These are phyloP conservation scores for Ceratobasidium sp. DNA, from an alignment of 1,284 basidiomycete genomes.

Conservation along the genomic window DNA sequence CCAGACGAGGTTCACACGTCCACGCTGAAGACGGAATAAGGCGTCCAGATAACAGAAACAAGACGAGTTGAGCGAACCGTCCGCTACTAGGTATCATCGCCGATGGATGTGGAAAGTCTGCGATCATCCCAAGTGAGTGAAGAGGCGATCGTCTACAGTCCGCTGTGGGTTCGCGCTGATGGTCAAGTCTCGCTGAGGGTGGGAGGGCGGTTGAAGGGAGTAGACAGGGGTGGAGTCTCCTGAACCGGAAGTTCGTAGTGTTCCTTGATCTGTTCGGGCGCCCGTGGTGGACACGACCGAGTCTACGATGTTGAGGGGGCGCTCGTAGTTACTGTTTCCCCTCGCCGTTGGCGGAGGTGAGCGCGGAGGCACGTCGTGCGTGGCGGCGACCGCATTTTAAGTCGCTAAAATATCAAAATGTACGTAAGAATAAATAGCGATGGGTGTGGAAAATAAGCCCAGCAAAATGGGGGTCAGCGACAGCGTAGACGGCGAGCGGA, in stretches of 20 bases:
- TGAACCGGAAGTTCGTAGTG: conserved; percentile 12
- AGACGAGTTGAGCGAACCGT: background rate
- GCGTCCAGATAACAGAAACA: background rate
- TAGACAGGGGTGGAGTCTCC: background rate
- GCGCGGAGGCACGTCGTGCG: conserved; percentile 9
- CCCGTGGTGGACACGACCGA: conserved; percentile 23
- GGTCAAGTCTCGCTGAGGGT: conserved; percentile 28
- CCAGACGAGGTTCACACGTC: background rate
- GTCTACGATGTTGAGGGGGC: conserved; percentile 23
- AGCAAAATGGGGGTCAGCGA: background rate
- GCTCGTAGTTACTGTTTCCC: background rate
- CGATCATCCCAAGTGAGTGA: conserved; percentile 10
- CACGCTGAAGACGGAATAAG: background rate
- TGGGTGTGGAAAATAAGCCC: background rate
- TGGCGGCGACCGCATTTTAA: conserved; percentile 1
- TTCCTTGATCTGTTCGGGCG: conserved; percentile 29
- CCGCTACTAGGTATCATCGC: background rate
- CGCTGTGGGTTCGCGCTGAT: conserved; percentile 32
- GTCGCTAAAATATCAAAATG: conserved; percentile 11
- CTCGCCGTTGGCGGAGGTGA: background rate
- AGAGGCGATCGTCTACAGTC: conserved; percentile 28
- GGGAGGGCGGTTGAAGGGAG: background rate
- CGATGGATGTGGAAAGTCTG: conserved; percentile 25
- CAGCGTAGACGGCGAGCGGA: background rate
- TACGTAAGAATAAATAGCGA: background rate